These are phyloP conservation scores for Peniophora sp. DNA, from an alignment of 1,284 basidiomycete species.

Conservation along the genomic window DNA sequence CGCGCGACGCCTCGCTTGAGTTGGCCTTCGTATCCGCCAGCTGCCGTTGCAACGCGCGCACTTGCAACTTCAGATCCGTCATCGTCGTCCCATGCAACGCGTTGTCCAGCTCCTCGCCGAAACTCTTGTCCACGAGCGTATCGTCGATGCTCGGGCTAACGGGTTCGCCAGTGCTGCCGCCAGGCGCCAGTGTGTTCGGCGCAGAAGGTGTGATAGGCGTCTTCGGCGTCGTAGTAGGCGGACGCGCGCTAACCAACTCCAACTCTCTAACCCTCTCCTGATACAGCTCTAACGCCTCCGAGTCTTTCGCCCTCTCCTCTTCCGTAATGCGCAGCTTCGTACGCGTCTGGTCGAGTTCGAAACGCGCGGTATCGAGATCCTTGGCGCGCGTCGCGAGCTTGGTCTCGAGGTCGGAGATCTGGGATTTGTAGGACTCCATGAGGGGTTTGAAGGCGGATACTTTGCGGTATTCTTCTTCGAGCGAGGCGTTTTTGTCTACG, in stretches of 20 bases:
- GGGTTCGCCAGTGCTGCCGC: constrained; percentile 18
- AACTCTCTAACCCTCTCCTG: constrained; percentile 90
- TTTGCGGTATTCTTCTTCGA: constrained; percentile 89
- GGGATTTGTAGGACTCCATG: constrained; percentile 88
- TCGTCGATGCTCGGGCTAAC: constrained; percentile 32
- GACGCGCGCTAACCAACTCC: constrained; percentile 58
- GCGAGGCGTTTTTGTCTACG: constrained; percentile 82
- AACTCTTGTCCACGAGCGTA: constrained; percentile 35
- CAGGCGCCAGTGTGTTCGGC: constrained; percentile 8
- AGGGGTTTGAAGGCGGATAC: constrained; percentile 82
- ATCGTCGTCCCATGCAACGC: constrained; percentile 80
- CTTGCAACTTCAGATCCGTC: constrained; percentile 84
- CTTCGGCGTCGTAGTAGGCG: constrained; percentile 15
- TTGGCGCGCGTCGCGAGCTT: constrained; percentile 58
- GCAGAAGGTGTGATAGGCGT: constrained; percentile 10
- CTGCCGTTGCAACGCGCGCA: constrained; percentile 79
- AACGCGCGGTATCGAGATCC: constrained; percentile 66
- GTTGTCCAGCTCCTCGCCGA: constrained; percentile 81
- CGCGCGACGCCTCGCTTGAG: constrained; percentile 65
- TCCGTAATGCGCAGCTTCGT: constrained; percentile 61
- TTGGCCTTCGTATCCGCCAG: constrained; percentile 68
- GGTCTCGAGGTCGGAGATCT: constrained; percentile 76
- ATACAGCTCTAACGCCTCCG: constrained; percentile 81
- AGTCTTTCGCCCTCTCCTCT: constrained; percentile 70
- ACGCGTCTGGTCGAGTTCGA: constrained; percentile 71